These are phyloP conservation scores for Colletotrichum sp. DNA, from an alignment of 2,329 filamentous ascomycete species.

Conservation along the genomic window DNA sequence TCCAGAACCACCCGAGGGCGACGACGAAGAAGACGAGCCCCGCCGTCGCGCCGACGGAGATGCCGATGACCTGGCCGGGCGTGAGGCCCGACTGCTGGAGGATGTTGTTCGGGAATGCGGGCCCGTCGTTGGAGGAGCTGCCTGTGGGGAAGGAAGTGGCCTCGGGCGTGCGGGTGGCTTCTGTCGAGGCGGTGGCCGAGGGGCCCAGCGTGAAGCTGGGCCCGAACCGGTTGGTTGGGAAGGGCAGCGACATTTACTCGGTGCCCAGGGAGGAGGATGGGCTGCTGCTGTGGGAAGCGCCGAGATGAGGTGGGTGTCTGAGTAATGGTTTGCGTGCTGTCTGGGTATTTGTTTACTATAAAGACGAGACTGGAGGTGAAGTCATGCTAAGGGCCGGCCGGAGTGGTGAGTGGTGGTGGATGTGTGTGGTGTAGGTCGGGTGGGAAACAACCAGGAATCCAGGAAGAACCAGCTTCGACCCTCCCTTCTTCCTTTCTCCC, in stretches of 20 bases:
- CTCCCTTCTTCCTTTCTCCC: background rate
- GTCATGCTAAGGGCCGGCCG: background rate
- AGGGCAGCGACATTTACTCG: conserved; percentile 4
- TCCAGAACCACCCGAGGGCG: conserved; percentile 18
- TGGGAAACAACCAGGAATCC: background rate
- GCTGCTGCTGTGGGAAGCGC: background rate
- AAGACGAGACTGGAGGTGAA: background rate
- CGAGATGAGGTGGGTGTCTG: background rate
- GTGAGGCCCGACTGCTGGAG: conserved; percentile 17
- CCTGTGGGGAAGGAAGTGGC: background rate
- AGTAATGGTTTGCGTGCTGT: background rate
- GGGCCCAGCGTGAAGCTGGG: conserved; percentile 13
- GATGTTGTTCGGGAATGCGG: conserved; percentile 15
- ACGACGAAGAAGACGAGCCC: conserved; percentile 17
- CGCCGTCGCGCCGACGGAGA: conserved; percentile 13
- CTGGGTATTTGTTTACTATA: background rate
- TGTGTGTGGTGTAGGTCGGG: background rate
- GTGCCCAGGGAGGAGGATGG: background rate
- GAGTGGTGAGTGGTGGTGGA: background rate
- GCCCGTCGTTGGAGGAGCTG: background rate
- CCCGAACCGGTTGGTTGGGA: conserved; percentile 14
- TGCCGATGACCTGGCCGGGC: conserved; percentile 18
- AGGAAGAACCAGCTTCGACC: conserved; percentile 4
- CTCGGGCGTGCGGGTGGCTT: background rate
- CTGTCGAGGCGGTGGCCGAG: background rate